These are phyloP conservation scores for Ganoderma sinense DNA, from an alignment of 1,284 basidiomycete species.

Conservation along the genomic window DNA sequence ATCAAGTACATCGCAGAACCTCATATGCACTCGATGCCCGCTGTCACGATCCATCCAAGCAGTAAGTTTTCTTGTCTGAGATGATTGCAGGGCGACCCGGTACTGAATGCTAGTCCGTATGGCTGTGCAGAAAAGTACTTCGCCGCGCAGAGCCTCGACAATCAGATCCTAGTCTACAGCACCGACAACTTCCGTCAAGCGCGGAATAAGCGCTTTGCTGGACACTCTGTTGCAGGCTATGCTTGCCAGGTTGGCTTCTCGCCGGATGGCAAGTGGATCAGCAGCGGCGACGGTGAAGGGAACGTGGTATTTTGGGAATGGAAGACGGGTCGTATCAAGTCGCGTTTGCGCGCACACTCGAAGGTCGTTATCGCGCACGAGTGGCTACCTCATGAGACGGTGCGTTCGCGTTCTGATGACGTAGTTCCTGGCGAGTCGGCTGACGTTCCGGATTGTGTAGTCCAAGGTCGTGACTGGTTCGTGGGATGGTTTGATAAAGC, in stretches of 20 bases:
- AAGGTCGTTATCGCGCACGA: conserved; percentile 97
- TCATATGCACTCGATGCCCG: conserved; percentile 99
- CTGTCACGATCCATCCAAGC: conserved; percentile 93
- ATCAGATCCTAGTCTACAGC: conserved; percentile 96
- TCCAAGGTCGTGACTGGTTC: conserved; percentile 96
- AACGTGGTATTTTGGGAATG: conserved; percentile 99
- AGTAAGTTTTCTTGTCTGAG: conserved; percentile 61
- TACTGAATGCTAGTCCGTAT: conserved; percentile 18
- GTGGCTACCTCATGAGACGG: conserved; percentile 98
- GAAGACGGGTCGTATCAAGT: conserved; percentile 96
- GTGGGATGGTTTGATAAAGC: conserved; percentile 97
- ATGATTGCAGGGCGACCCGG: conserved; percentile 11
- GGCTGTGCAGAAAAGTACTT: conserved; percentile 87
- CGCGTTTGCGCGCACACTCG: conserved; percentile 86
- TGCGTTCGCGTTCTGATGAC: conserved; percentile 51
- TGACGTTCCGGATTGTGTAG: conserved; percentile 48
- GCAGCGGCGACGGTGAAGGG: conserved; percentile 93
- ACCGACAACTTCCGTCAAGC: conserved; percentile 98
- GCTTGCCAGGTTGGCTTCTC: conserved; percentile 97
- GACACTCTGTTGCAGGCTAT: conserved; percentile 96
- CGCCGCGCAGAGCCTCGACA: conserved; percentile 96
- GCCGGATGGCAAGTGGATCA: conserved; percentile 97
- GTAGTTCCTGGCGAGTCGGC: conserved; percentile 10
- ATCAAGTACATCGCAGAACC: conserved; percentile 99
- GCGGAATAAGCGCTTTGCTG: conserved; percentile 97